phyloP scores from a whole-genome alignment of 495 filamentous ascomycete species.

The Lophium mytilinum region DNA sequence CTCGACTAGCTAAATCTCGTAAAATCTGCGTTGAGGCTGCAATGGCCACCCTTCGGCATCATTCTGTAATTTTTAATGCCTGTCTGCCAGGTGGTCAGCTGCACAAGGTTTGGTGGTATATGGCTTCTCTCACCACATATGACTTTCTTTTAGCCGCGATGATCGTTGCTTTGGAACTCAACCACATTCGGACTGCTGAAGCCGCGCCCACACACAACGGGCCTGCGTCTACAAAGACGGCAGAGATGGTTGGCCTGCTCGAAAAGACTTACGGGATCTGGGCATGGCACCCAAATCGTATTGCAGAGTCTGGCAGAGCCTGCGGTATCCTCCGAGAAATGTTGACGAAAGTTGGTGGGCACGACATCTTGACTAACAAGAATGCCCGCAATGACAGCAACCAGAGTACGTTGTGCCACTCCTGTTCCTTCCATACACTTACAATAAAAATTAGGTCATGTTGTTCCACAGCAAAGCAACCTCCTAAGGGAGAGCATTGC shows the following conservation, averaged over 20 bases:
- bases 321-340: conserved; percentile 16
- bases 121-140: conserved; percentile 38
- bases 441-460: neutral
- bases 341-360: conserved; percentile 15
- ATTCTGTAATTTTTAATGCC: conserved; percentile 31
- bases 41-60: conserved; percentile 36
- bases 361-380: neutral
- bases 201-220: neutral
- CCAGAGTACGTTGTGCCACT: neutral
- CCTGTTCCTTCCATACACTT: neutral
- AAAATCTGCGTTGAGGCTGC: conserved; percentile 39
- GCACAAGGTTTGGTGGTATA: conserved; percentile 41
- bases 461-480: too few species aligned
- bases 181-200: conserved; percentile 7
- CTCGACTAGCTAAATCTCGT: conserved; percentile 30
- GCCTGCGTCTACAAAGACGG: neutral
- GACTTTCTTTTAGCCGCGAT: conserved; percentile 47
- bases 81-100: conserved; percentile 37
- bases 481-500: too few species aligned
- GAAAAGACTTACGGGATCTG: conserved; percentile 18
- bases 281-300: conserved; percentile 13
- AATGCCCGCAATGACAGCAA: neutral
- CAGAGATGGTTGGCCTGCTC: conserved; percentile 9
- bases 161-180: conserved; percentile 45
- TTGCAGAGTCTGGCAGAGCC: conserved; percentile 11